These are phyloP conservation scores for Citrullus colocynthis DNA, from an alignment of 306 rosid species.

Conservation along the genomic window DNA sequence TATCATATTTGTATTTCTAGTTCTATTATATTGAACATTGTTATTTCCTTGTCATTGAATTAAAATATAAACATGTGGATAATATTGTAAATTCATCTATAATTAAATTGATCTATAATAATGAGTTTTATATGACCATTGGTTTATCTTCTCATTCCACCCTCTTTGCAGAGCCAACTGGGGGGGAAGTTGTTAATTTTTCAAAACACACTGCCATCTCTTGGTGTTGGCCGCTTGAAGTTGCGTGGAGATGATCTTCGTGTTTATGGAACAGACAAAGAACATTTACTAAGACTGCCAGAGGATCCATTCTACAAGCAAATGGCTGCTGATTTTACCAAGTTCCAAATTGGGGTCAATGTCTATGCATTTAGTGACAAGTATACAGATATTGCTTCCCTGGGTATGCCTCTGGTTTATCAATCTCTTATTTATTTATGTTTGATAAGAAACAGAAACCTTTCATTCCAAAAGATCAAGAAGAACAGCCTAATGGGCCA, in stretches of 20 bases:
- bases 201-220: conserved; percentile 92
- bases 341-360: conserved; percentile 76
- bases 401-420: conserved; percentile 40
- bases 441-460: not conserved
- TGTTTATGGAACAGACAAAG: conserved; percentile 93
- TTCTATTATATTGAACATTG: not conserved
- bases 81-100: not conserved
- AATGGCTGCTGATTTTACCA: conserved; percentile 98
- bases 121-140: not conserved
- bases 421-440: not conserved
- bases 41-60: conserved; percentile 1
- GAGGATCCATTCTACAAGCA: conserved; percentile 99
- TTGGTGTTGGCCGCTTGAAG: conserved; percentile 90
- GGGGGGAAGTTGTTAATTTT: conserved; percentile 95
- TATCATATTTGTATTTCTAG: not conserved
- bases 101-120: not conserved
- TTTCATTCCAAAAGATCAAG: not conserved
- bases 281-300: conserved; percentile 65
- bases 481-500: not conserved
- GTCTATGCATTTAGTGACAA: conserved; percentile 91
- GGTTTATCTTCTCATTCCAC: conserved; percentile 8
- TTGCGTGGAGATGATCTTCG: conserved; percentile 95
- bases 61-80: not conserved
- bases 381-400: conserved; percentile 92
- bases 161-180: conserved; percentile 61